These are phyloP conservation scores for Fusarium oxysporum DNA, from an alignment of 2,329 filamentous ascomycete species.

Conservation along the genomic window DNA sequence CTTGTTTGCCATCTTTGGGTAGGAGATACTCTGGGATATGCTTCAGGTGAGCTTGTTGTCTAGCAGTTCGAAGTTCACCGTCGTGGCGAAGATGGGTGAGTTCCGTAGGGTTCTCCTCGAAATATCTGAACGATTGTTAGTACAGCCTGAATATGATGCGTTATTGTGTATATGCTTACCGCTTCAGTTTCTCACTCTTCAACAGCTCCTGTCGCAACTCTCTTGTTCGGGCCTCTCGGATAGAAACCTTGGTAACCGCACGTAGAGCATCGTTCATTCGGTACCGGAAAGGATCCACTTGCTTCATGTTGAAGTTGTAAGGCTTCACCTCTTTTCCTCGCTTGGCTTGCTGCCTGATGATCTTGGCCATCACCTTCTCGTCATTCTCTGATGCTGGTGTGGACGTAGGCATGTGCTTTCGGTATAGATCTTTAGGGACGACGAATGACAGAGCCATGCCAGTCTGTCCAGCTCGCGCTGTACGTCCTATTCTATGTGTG, in stretches of 20 bases:
- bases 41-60: constrained; percentile 89
- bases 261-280: constrained; percentile 92
- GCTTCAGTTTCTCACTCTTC: constrained; percentile 92
- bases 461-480: constrained; percentile 87
- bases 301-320: constrained; percentile 94
- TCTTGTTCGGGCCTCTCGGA: constrained; percentile 88
- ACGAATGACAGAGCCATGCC: constrained; percentile 98
- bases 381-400: constrained; percentile 82
- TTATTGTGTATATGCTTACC: constrained; percentile 51
- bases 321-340: constrained; percentile 85
- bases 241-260: constrained; percentile 87
- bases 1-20: constrained; percentile 80
- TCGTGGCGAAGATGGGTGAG: constrained; percentile 90
- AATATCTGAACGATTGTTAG: constrained; percentile 66
- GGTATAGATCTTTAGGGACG: constrained; percentile 81
- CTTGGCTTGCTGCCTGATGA: constrained; percentile 82
- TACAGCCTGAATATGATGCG: background rate
- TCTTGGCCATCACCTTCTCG: constrained; percentile 84
- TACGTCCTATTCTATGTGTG: constrained; percentile 95
- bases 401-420: constrained; percentile 89
- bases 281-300: constrained; percentile 94
- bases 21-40: constrained; percentile 95
- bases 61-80: constrained; percentile 83
- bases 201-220: constrained; percentile 91
- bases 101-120: constrained; percentile 95